Conservation (phyloP, 345 rosid species). For the Brassica incana region DNA sequence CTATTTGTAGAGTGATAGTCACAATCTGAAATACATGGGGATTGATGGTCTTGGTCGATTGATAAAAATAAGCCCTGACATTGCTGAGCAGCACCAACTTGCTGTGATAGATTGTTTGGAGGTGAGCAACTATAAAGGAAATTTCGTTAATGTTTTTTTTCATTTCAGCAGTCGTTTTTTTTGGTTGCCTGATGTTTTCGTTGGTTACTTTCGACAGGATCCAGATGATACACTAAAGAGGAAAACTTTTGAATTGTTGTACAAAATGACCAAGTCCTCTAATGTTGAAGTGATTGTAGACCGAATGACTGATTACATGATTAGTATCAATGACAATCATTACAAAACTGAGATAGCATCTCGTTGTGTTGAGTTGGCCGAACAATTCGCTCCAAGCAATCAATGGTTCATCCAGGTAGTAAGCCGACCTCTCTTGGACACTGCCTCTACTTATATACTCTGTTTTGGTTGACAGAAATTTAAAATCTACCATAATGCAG, state of each 20-base stretch:
- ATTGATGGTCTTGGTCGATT: slow-evolving; percentile 92
- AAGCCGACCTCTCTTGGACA: slow-evolving; percentile 8
- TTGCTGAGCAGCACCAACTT: slow-evolving; percentile 96
- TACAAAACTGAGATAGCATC: slow-evolving; percentile 98
- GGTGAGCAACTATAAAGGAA: slow-evolving; percentile 48
- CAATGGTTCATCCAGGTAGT: slow-evolving; percentile 98
- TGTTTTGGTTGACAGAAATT: slow-evolving; percentile 18
- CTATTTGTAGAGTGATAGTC: slow-evolving; percentile 85
- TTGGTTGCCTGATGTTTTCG: slow-evolving; percentile 15
- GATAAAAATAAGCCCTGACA: slow-evolving; percentile 88
- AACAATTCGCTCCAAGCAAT: slow-evolving; percentile 97
- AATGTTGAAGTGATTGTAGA: slow-evolving; percentile 98
- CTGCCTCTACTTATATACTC: background rate
- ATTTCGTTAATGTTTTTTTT: background rate
- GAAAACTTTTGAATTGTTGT: slow-evolving; percentile 88
- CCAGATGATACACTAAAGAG: slow-evolving; percentile 98
- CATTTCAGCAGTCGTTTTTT: background rate
- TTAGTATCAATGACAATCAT: slow-evolving; percentile 87
- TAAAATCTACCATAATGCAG: slow-evolving; percentile 44
- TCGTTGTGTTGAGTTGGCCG: slow-evolving; percentile 92
- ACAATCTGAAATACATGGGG: slow-evolving; percentile 95
- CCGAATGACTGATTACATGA: slow-evolving; percentile 98
- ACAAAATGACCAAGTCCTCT: slow-evolving; percentile 95
- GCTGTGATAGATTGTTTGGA: slow-evolving; percentile 99
- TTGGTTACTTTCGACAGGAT: slow-evolving; percentile 55